Evolutionary conservation across 2,329 filamentous ascomycete species (phyloP).

Genomic region (Arthrinium puccinioides): DNA sequence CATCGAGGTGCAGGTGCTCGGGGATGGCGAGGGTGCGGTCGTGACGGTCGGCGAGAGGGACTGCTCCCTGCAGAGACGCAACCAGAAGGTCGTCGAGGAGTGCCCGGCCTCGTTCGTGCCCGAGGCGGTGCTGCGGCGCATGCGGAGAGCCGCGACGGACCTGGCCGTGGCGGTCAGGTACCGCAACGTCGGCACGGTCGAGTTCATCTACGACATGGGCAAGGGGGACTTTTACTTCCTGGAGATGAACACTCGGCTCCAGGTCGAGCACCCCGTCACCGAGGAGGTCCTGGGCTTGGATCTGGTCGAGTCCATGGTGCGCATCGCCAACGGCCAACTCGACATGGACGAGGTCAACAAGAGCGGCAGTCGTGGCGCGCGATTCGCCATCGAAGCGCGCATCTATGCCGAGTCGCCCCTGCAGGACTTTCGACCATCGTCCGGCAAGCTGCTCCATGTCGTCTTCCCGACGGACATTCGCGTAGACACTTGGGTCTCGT

Average conservation of each 20-base stretch:
- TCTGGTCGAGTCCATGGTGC: conserved; percentile 24
- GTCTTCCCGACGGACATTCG: conserved; percentile 50
- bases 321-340: conserved; percentile 5
- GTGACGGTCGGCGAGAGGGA: conserved; percentile 37
- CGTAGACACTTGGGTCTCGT: conserved; percentile 63
- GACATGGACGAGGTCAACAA: conserved; percentile 40
- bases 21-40: conserved; percentile 33
- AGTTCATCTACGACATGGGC: conserved; percentile 34
- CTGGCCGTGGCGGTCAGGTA: conserved; percentile 30
- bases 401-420: conserved; percentile 68
- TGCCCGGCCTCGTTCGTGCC: conserved; percentile 29
- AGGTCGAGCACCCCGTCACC: conserved; percentile 40
- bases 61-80: conserved; percentile 41
- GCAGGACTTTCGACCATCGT: conserved; percentile 59
- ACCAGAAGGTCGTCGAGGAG: conserved; percentile 47
- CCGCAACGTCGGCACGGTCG: conserved; percentile 34
- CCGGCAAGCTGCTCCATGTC: conserved; percentile 57
- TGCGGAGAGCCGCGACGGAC: conserved; percentile 28
- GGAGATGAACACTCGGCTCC: conserved; percentile 40
- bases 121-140: conserved; percentile 19
- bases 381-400: conserved; percentile 63
- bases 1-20: conserved; percentile 43
- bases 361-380: too few relatives aligned
- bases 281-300: conserved; percentile 30
- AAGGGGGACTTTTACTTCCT: conserved; percentile 35